Evolutionary conservation across 2,329 filamentous ascomycete genomes (phyloP).

Genomic region (Colletotrichum paranaense): DNA sequence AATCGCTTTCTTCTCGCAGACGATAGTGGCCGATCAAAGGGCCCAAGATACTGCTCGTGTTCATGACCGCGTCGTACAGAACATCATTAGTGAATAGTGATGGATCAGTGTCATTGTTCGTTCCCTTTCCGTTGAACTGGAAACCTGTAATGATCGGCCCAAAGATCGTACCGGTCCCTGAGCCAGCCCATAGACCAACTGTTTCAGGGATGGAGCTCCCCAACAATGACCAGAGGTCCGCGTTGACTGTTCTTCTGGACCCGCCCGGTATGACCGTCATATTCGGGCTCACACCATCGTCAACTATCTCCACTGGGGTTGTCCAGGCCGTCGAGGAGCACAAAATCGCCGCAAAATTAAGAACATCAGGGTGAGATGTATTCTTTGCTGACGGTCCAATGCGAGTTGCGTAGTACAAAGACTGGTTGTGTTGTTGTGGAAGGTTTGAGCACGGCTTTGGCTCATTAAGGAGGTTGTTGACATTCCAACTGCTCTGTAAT

Average conservation of each 20-base stretch:
- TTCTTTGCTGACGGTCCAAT: background rate
- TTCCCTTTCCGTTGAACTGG: background rate
- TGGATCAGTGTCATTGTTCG: background rate
- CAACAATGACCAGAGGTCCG: conserved; percentile 3
- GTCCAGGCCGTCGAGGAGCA: conserved; percentile 18
- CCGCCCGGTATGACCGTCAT: background rate
- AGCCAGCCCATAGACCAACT: background rate
- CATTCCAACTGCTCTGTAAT: background rate
- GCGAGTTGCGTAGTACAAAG: background rate
- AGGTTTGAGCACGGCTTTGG: conserved; percentile 9
- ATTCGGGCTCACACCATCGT: conserved; percentile 8
- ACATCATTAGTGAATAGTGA: conserved; percentile 8
- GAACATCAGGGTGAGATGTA: background rate
- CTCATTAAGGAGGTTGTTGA: background rate
- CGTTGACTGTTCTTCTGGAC: background rate
- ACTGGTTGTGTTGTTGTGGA: conserved; percentile 8
- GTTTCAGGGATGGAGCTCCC: background rate
- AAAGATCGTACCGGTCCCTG: background rate
- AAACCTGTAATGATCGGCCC: background rate
- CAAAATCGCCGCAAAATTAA: conserved; percentile 1
- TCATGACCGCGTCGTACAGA: background rate
- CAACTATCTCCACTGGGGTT: background rate
- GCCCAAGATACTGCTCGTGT: background rate
- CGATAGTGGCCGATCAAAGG: conserved; percentile 19
- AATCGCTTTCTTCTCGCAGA: background rate